Conservation (phyloP, 305 asterid genomes). For the Stenogyne calaminthoides region DNA sequence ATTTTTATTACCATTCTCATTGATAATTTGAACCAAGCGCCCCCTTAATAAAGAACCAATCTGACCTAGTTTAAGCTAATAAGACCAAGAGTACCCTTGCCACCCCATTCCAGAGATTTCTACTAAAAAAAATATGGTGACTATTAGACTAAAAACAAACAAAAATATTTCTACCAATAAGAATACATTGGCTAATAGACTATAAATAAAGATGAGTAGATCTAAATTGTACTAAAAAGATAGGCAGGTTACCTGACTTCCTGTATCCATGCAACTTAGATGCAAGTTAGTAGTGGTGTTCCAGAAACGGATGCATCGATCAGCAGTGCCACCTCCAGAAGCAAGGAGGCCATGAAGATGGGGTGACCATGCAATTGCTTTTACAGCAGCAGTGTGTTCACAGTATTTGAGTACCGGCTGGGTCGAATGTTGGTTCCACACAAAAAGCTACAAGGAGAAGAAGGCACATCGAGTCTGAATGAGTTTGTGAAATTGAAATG, state of each 20-base stretch:
- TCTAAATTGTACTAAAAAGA: neutral
- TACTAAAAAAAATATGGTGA: slow-evolving; percentile 1
- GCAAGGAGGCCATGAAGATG: slow-evolving; percentile 97
- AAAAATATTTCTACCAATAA: neutral
- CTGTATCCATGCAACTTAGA: slow-evolving; percentile 90
- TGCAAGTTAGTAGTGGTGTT: slow-evolving; percentile 85
- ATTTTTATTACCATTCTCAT: too few species aligned
- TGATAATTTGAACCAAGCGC: too few species aligned
- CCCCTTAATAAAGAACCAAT: neutral
- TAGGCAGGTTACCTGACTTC: slow-evolving; percentile 75
- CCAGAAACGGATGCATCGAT: slow-evolving; percentile 96
- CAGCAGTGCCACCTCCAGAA: slow-evolving; percentile 98
- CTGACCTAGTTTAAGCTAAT: neutral
- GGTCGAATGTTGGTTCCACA: slow-evolving; percentile 92
- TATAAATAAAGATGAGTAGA: neutral
- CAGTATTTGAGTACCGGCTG: slow-evolving; percentile 85
- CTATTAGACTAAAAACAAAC: neutral
- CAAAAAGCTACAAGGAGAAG: slow-evolving; percentile 61
- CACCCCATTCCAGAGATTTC: neutral
- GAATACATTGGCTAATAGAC: slow-evolving; percentile 3
- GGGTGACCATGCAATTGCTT: slow-evolving; percentile 99
- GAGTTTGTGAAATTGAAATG: slow-evolving; percentile 9
- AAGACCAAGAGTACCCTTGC: neutral
- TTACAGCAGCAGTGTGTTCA: slow-evolving; percentile 98
- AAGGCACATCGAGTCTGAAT: neutral